Conservation (phyloP, 345 rosid species). For the Citrus sp. region DNA sequence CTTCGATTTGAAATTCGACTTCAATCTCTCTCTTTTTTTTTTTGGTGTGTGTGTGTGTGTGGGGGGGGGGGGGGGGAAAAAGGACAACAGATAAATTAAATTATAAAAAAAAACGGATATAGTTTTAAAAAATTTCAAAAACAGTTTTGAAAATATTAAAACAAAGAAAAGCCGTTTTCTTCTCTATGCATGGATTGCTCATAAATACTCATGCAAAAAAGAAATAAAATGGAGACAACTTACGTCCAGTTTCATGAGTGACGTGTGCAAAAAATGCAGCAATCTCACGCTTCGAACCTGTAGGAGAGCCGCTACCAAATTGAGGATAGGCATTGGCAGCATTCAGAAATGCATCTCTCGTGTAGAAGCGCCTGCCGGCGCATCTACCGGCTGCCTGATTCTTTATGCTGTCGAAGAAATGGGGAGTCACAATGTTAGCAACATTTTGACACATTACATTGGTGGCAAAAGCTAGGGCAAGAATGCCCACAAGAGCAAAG, state of each 20-base stretch:
- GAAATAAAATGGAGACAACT: not conserved
- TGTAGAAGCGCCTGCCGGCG: conserved; percentile 44
- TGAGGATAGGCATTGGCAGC: conserved; percentile 12
- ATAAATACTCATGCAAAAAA: not conserved
- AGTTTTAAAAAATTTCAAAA: no score
- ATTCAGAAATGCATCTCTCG: conserved; percentile 20
- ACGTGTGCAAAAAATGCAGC: conserved; percentile 34
- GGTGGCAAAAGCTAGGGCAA: conserved; percentile 1
- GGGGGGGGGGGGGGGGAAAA: no score
- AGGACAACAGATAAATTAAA: no score
- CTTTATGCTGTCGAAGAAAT: conserved; percentile 41
- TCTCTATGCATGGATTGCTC: no score
- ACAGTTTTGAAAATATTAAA: no score
- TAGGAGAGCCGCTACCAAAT: conserved; percentile 21
- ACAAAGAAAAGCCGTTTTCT: no score
- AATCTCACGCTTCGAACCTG: conserved; percentile 34
- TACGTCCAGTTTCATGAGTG: conserved; percentile 40
- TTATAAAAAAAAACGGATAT: no score
- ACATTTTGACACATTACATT: conserved; percentile 40
- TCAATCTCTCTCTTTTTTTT: no score
- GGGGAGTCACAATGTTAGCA: conserved; percentile 33
- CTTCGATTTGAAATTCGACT: no score
- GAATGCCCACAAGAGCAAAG: not conserved
- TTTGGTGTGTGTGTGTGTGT: rapidly evolving
- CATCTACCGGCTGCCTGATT: conserved; percentile 27